phyloP scores from a whole-genome alignment of 2,329 filamentous ascomycete genomes.

The Calonectria multiphialidica region DNA sequence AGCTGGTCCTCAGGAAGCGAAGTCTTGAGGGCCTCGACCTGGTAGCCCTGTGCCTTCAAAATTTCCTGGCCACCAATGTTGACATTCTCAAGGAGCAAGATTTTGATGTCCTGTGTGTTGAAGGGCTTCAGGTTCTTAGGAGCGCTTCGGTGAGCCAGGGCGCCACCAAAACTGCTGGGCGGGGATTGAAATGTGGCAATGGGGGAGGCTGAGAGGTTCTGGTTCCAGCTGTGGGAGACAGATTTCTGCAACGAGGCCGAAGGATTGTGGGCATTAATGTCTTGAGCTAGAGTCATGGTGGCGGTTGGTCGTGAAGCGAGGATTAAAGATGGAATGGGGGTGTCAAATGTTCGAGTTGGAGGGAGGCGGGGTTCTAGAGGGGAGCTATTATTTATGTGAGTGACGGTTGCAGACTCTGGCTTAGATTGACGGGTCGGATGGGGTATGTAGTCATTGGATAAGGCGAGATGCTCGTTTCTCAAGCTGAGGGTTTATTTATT shows the following conservation, averaged over 20 bases:
- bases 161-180: slow-evolving; percentile 70
- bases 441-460: slow-evolving; percentile 8
- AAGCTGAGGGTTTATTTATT: slow-evolving; percentile 19
- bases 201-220: slow-evolving; percentile 78
- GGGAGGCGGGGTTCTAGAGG: slow-evolving; percentile 2
- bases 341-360: slow-evolving; percentile 5
- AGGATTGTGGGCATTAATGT: slow-evolving; percentile 57
- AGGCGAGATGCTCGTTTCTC: background rate
- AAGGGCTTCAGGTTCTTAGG: slow-evolving; percentile 93
- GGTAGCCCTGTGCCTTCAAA: slow-evolving; percentile 87
- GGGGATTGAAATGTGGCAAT: slow-evolving; percentile 81
- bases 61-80: slow-evolving; percentile 91
- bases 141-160: slow-evolving; percentile 52
- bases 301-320: slow-evolving; percentile 37
- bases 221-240: slow-evolving; percentile 71
- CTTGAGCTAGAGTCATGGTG: slow-evolving; percentile 58
- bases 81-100: slow-evolving; percentile 94
- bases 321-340: slow-evolving; percentile 23
- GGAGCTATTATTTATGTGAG: slow-evolving; percentile 17
- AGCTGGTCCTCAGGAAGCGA: slow-evolving; percentile 93
- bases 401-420: slow-evolving; percentile 16
- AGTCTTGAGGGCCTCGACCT: slow-evolving; percentile 91
- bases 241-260: slow-evolving; percentile 48
- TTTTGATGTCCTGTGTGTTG: slow-evolving; percentile 95
- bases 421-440: background rate